Evolutionary conservation across 2,329 filamentous ascomycete species (phyloP).

Genomic region (Arthrobotrys musiformis): DNA sequence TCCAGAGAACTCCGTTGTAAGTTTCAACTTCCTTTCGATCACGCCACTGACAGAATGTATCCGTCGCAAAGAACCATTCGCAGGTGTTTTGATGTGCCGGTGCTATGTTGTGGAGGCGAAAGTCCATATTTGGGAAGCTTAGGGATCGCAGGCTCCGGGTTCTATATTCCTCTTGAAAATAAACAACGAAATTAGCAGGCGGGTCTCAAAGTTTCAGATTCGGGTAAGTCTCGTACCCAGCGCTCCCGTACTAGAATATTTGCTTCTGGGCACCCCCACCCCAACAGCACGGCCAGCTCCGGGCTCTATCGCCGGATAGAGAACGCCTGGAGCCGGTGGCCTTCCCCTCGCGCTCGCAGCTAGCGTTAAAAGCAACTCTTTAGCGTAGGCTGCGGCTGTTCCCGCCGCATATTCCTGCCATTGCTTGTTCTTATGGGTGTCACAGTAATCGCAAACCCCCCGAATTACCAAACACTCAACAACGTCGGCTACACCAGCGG

Average conservation of each 20-base stretch:
- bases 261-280: background rate
- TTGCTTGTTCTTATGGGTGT: conserved; percentile 24
- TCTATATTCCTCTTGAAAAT: background rate
- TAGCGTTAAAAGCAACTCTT: conserved; percentile 16
- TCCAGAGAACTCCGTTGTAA: conserved; percentile 59
- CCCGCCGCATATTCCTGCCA: conserved; percentile 31
- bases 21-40: conserved; percentile 5
- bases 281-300: too few species aligned
- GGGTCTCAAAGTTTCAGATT: too few species aligned
- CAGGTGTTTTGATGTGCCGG: conserved; percentile 54
- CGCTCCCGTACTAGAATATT: background rate
- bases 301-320: background rate
- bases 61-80: conserved; percentile 57
- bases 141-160: background rate
- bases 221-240: too few species aligned
- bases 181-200: too few species aligned
- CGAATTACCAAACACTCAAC: conserved; percentile 16
- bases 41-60: conserved; percentile 57
- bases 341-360: background rate
- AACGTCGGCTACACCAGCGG: conserved; percentile 15
- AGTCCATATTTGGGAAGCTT: conserved; percentile 52
- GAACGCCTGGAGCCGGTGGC: background rate
- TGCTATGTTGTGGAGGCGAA: conserved; percentile 54
- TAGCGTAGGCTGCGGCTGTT: conserved; percentile 26
- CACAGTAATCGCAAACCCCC: conserved; percentile 24